Evolutionary conservation across 331 rosid genomes (phyloP), one percentile per base, ranked within the genome.

Genomic region (Malus hybrid): DNA sequence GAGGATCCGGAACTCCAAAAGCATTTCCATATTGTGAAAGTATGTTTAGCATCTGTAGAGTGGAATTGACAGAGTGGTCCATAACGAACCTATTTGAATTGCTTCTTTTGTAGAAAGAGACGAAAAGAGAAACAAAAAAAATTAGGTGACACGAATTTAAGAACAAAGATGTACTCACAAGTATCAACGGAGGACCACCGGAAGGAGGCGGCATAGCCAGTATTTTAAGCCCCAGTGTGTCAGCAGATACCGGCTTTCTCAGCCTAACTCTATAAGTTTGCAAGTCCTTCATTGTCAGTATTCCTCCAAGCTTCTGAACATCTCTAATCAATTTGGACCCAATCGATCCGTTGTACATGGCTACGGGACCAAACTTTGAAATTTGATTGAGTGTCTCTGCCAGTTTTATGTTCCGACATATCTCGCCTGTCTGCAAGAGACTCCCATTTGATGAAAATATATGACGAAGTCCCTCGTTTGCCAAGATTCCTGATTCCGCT

Each of bases 201-300:
- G 96, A 91, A 68, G 98, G 97, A 26, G 97, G 90, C 56, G 97
- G 97, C 97, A 88, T 87, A 76, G 86, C 81, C 55, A 89, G 86
- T 65, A 91, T 71, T 77, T 85, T 72, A 16, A 83, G 84, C 73
- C 96, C 98, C 12, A 79, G 70, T 79, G 82, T 50, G 46, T 85
- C 63, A 1, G 55, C 76, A 44, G 88, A 70, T 55, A 91, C 66
- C 5, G 96, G 89, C 56, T 76, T 73, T 52, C 63, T 84, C 56
- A 82, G 39, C 67, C 88, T 82, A 63, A 88, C 88, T 29, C 24
- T 58, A 64, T 93, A 93, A 19, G 58, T 77, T 75, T 75, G 82
- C 36, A 93, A 80, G 78, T 93, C 98, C 74, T 82, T 69, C 77
- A 84, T 72, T 34, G 79, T 82, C 66, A 89, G 71, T 63, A 86